Evolutionary conservation across 2,329 filamentous ascomycete genomes (phyloP), one percentile per base, ranked within the genome.

Genomic region (Pestalotiopsis sp.): DNA sequence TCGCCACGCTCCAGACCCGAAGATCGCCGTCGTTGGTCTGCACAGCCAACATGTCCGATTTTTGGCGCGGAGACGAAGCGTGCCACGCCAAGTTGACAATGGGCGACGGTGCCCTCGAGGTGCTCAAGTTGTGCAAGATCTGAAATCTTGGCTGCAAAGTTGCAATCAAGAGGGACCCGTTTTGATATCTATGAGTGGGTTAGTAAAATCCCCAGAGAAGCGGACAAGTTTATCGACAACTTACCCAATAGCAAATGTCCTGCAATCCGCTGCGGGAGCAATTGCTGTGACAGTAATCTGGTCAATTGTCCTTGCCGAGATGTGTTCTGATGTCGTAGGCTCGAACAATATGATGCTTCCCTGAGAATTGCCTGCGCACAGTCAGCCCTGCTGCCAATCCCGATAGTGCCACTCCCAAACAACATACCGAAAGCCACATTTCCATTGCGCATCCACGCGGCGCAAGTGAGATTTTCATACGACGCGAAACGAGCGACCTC

Each of bases 341-440:
- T 98, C 95, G 79, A 98, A 99, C 17, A 98, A 84, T 71, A 98
- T 97, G 66, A 99, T 91, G 76, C 94, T 96, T 74, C 96, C 96
- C 79, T 97, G 93, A 7, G 91, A 88, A 78, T 98, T 98, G 68
- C 96, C 95, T 98, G 69, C 5, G 4, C 55, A 62, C 64, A 75
- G 74, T 74, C 73, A 75, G 72, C 45, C 12, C 45, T 76, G 65
- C 27, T 68, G 52, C 20, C 31, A 45, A 67, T 72, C 68, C 72
- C 67, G 70, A 65, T 31, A 9, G 38, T 14, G n/a, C 11, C 4
- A 1, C 7, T 27, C 3, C 6, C 3, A 14, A 17, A 23, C 61
- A 67, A 76, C 90, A 80, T 86, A 98, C 95, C 96, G 84, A 98
- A 98, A 49, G 94, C 95, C 73, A 99, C 91, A 81, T 97, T 97